phyloP scores from a whole-genome alignment of 2,329 filamentous ascomycete species.

The Phoma sp. region DNA sequence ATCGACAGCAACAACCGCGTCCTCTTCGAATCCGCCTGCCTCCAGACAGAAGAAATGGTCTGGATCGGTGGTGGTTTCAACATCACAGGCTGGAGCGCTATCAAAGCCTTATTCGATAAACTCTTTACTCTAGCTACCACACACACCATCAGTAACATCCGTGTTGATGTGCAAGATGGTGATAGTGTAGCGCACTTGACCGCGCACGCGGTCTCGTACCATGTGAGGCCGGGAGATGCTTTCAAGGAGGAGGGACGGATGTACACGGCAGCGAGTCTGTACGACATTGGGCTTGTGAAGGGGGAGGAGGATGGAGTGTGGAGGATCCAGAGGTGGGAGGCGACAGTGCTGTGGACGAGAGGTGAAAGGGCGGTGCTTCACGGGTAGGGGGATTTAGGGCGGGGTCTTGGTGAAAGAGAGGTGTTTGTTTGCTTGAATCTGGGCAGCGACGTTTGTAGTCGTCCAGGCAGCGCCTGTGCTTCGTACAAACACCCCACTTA shows the following conservation, averaged over 20 bases:
- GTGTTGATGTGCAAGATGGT: conserved; percentile 23
- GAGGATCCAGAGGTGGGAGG: conserved; percentile 39
- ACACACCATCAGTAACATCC: conserved; percentile 33
- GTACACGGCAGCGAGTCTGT: conserved; percentile 30
- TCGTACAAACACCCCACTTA: no score
- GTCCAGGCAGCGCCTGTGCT: no score
- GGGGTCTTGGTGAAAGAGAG: neutral
- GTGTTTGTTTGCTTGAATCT: neutral
- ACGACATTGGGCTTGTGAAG: conserved; percentile 28
- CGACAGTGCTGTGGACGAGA: conserved; percentile 27
- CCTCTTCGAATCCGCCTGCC: conserved; percentile 30
- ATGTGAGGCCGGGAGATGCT: conserved; percentile 29
- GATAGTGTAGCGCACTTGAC: conserved; percentile 25
- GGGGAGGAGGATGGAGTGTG: conserved; percentile 23
- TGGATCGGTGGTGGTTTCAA: conserved; percentile 21
- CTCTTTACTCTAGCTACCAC: conserved; percentile 28
- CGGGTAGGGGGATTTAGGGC: no score
- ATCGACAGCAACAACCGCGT: conserved; percentile 29
- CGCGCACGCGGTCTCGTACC: conserved; percentile 27
- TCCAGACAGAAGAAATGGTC: conserved; percentile 24
- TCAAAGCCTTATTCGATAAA: conserved; percentile 22
- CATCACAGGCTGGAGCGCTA: conserved; percentile 23
- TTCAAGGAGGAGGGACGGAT: conserved; percentile 22
- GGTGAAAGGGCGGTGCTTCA: conserved; percentile 22
- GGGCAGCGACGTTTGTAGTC: neutral